phyloP scores from a whole-genome alignment of 2,329 filamentous ascomycete species.

The Akanthomyces lecanii region DNA sequence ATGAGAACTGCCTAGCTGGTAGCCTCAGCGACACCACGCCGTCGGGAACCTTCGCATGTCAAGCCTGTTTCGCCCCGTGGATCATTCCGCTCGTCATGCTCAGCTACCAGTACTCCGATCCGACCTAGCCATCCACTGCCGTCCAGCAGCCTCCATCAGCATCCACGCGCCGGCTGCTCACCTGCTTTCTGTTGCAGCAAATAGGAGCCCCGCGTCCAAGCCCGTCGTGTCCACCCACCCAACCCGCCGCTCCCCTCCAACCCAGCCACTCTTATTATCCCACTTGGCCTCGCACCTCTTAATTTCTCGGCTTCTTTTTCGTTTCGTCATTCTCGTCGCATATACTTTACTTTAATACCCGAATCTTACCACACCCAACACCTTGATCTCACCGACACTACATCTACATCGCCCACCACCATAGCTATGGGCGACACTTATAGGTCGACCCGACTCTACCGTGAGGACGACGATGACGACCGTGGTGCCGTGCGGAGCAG shows the following conservation, averaged over 20 bases:
- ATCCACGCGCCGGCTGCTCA: slow-evolving; percentile 9
- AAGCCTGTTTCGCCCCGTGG: not conserved
- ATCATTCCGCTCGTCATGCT: not conserved
- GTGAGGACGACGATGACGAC: slow-evolving; percentile 40
- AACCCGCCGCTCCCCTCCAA: slow-evolving; percentile 25
- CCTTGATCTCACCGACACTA: not conserved
- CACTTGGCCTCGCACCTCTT: not conserved
- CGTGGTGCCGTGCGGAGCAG: slow-evolving; percentile 32
- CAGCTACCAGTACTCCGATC: not conserved
- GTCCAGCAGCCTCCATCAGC: slow-evolving; percentile 6
- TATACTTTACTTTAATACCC: not conserved
- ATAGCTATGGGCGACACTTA: slow-evolving; percentile 31
- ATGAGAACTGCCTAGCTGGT: not conserved
- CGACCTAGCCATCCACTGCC: not conserved
- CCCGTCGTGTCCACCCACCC: slow-evolving; percentile 13
- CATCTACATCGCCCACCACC: not conserved
- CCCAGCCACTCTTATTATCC: slow-evolving; percentile 14
- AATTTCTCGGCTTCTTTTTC: not conserved
- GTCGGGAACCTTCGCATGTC: not conserved
- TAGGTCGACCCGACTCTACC: slow-evolving; percentile 32
- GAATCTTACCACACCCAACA: not conserved
- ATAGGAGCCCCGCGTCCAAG: slow-evolving; percentile 19
- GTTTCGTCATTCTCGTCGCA: slow-evolving; percentile 2
- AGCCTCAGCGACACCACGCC: not conserved
- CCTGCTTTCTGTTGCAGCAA: slow-evolving; percentile 6